Conservation (phyloP, 2,329 filamentous ascomycete species). For the Calcarisporium arbuscula region DNA sequence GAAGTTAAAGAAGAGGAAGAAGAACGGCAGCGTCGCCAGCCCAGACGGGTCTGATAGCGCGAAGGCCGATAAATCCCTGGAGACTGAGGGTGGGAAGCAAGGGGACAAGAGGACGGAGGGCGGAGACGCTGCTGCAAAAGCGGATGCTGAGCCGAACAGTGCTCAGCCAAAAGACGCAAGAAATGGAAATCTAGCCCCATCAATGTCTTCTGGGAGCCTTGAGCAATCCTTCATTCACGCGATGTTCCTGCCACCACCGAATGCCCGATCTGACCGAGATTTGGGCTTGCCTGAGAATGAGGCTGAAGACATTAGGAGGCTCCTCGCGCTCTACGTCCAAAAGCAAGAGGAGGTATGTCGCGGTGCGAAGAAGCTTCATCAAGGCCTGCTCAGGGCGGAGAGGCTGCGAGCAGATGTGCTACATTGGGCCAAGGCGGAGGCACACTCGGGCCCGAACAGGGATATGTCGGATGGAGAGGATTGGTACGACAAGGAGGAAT, state of each 20-base stretch:
- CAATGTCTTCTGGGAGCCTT: too few species aligned
- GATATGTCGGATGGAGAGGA: slow-evolving; percentile 87
- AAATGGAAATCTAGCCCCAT: too few species aligned
- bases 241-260: slow-evolving; percentile 61
- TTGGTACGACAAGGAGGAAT: slow-evolving; percentile 80
- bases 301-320: slow-evolving; percentile 69
- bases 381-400: slow-evolving; percentile 66
- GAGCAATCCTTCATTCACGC: slow-evolving; percentile 61
- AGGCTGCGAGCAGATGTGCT: slow-evolving; percentile 65
- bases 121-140: background rate
- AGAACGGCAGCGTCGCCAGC: too few species aligned
- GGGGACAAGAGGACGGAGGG: too few species aligned
- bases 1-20: too few species aligned
- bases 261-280: slow-evolving; percentile 60
- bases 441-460: slow-evolving; percentile 56
- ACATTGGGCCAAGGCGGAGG: slow-evolving; percentile 73
- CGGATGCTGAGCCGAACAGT: background rate
- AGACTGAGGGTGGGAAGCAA: background rate
- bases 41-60: slow-evolving; percentile 1
- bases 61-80: background rate
- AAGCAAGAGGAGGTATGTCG: slow-evolving; percentile 81
- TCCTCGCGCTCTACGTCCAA: slow-evolving; percentile 72
- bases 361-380: slow-evolving; percentile 59
- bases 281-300: slow-evolving; percentile 65
- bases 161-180: slow-evolving; percentile 8